Base-by-base conservation (phyloP, 441 rosid species). In the Brassica balearica region DNA sequence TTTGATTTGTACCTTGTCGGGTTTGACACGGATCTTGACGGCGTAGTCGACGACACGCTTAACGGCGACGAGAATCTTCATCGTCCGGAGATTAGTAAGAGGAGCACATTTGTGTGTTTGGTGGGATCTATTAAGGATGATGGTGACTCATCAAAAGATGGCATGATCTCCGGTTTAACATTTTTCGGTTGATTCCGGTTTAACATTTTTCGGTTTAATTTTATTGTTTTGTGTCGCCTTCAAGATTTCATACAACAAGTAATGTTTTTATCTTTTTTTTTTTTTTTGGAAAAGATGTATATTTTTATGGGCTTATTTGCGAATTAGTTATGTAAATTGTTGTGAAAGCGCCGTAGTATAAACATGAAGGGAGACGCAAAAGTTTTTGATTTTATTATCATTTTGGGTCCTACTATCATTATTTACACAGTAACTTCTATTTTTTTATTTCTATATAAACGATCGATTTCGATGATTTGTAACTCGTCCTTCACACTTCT, bases 31-130 rank as follows among this genome's bases (percentile, higher is more conserved):
- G 90, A 95, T 93, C 87, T 93, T 95, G 76, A 95, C 98, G 65
- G 98, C 97, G 70, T 95, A 93, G 73, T 95, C 99, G 51, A 93
- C 87, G 6, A 95, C 98, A 55, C 98, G 91, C 78, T 93, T 95
- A 62, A 93, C 85, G 58, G 99, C 91, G 77, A 93, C 97, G 90
- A 93, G 78, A 65, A 93, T 89, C 94, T 88, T 95, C 98, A 95
- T 94, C 1, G 76, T 46, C 61, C 68, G 81, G 27, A 62, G 5
- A 5, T 65, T 11, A 19, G 20, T 2, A 17, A 3, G 23, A 2
- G 27, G 68, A n/a, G 43, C 2, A 32, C 6, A 43, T 77, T 77
- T 10, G 55, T 19, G 7, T 20, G 43, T 41, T 41, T 9, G 8
- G 58, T 62, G 32, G 32, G 60, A 77, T 70, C 70, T 10, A 43